Conservation (phyloP, 352 stramenopile species). For the Globisporangium okanoganense region DNA sequence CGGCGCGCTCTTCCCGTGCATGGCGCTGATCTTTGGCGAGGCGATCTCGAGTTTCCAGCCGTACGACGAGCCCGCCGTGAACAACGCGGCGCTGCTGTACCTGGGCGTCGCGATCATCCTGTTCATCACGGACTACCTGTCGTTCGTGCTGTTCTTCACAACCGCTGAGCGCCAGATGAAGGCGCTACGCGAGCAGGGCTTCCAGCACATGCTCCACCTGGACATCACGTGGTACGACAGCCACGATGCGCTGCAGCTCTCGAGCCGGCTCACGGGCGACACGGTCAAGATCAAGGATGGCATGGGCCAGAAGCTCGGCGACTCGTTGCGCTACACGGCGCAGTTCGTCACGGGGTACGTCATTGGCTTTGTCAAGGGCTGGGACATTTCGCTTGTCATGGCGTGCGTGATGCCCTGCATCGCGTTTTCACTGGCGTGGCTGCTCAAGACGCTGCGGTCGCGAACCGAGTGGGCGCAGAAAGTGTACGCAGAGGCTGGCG, state of each 20-base stretch:
- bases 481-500: slow-evolving; percentile 43
- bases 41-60: slow-evolving; percentile 37
- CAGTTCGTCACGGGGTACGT: slow-evolving; percentile 40
- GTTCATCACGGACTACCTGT: slow-evolving; percentile 29
- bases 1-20: slow-evolving; percentile 42
- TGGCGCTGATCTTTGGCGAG: slow-evolving; percentile 47
- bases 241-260: slow-evolving; percentile 38
- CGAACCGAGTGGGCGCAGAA: slow-evolving; percentile 27
- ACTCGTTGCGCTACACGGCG: slow-evolving; percentile 26
- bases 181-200: slow-evolving; percentile 21
- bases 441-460: slow-evolving; percentile 25
- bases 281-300: slow-evolving; percentile 57
- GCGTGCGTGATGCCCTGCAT: slow-evolving; percentile 40
- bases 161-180: slow-evolving; percentile 48
- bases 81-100: slow-evolving; percentile 25
- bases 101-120: slow-evolving; percentile 28
- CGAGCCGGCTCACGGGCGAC: slow-evolving; percentile 37
- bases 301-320: slow-evolving; percentile 50
- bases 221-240: slow-evolving; percentile 55
- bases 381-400: slow-evolving; percentile 49
- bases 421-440: slow-evolving; percentile 27
- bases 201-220: slow-evolving; percentile 46
- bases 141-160: slow-evolving; percentile 26
- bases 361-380: slow-evolving; percentile 44
- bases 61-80: slow-evolving; percentile 22